Percentiles rank a stretch among this genome's conserved stretches.
Conservation (phyloP, 345 rosid genomes). For the Limnanthes douglasii region DNA sequence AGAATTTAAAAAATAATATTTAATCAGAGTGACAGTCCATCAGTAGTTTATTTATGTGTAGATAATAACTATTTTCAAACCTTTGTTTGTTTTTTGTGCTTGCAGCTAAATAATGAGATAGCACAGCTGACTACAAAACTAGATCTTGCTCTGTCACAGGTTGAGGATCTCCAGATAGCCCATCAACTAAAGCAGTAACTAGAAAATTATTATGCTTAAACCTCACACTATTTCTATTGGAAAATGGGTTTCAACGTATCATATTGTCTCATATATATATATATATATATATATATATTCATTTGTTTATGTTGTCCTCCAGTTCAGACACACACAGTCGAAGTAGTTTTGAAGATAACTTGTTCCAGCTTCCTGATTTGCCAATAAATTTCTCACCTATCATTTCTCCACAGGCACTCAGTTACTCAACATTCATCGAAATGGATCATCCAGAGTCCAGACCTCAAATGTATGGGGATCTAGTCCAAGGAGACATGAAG, state of each 20-base stretch:
- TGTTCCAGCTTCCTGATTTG: conserved; percentile 32
- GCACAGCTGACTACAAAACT: conserved; percentile 31
- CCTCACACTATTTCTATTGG: too few species aligned
- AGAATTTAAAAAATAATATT: too few species aligned
- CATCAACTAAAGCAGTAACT: conserved; percentile 20
- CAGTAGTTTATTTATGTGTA: too few species aligned
- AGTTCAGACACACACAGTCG: conserved; percentile 39
- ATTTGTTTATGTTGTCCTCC: conserved; percentile 8
- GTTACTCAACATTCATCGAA: conserved; percentile 11
- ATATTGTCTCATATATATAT: too few species aligned
- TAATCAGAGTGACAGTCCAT: too few species aligned
- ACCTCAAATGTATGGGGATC: conserved; percentile 15
- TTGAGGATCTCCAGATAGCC: conserved; percentile 36
- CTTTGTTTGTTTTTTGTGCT: conserved; percentile 3
- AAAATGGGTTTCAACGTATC: too few species aligned
- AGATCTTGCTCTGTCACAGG: conserved; percentile 40
- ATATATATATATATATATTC: too few species aligned
- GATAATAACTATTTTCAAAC: conserved; percentile 2
- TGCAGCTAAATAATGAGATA: conserved; percentile 57
- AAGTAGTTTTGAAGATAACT: conserved; percentile 36
- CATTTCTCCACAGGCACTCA: conserved; percentile 19
- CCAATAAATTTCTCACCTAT: conserved; percentile 21
- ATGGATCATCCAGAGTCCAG: too few species aligned
- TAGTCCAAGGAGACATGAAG: conserved; percentile 9
- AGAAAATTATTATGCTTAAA: too few species aligned